These are phyloP conservation scores for Purpureocillium takamizusanense DNA, from an alignment of 2,329 filamentous ascomycete species.

Conservation along the genomic window DNA sequence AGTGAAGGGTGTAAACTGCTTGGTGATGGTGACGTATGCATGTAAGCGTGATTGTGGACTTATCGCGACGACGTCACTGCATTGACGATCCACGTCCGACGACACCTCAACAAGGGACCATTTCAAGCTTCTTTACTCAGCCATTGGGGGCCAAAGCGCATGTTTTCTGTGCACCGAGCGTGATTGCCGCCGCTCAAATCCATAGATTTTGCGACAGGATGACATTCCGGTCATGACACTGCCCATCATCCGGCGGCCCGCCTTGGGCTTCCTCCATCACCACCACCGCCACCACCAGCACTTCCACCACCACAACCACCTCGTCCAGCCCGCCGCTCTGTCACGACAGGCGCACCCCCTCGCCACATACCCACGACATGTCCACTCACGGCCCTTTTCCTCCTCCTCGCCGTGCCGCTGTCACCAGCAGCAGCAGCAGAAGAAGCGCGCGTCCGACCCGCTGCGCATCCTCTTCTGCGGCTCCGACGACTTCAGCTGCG, in stretches of 20 bases:
- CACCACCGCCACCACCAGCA: not conserved
- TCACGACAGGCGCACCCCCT: too few relatives aligned
- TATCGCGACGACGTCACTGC: too few relatives aligned
- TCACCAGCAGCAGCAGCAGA: too few relatives aligned
- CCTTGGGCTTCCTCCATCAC: conserved; percentile 6
- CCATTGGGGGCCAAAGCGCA: too few relatives aligned
- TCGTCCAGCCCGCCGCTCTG: too few relatives aligned
- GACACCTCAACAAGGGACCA: too few relatives aligned
- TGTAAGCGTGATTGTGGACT: conserved; percentile 20
- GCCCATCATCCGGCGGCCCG: conserved; percentile 4
- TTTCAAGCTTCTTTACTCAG: too few relatives aligned
- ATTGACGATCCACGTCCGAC: too few relatives aligned
- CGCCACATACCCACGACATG: not conserved
- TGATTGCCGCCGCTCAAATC: too few relatives aligned
- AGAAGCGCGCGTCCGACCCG: conserved; percentile 41
- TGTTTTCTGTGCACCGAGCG: too few relatives aligned
- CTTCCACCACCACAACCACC: too few relatives aligned
- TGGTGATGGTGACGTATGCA: conserved; percentile 16
- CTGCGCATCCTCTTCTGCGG: conserved; percentile 89
- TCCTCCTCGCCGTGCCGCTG: conserved; percentile 2
- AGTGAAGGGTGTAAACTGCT: too few relatives aligned
- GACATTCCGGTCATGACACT: conserved; percentile 10
- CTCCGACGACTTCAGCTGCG: conserved; percentile 82
- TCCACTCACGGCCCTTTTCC: conserved; percentile 10
- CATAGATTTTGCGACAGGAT: not conserved